Evolutionary conservation across 306 rosid species (phyloP).

Genomic region (Casuarina glauca): DNA sequence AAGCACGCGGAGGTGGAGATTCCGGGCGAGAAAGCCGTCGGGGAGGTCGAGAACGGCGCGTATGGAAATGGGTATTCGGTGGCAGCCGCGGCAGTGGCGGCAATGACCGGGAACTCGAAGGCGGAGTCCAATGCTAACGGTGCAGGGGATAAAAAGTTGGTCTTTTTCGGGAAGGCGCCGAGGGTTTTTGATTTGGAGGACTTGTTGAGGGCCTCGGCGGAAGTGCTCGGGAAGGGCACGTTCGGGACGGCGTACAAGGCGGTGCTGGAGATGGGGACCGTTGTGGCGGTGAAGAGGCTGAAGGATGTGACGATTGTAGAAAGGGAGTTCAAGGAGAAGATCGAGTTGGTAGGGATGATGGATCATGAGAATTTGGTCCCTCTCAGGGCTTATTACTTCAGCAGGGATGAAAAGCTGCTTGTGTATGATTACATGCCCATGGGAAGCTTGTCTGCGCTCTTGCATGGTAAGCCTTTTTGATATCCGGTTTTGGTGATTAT

Average conservation of each 20-base stretch:
- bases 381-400: slow-evolving; percentile 69
- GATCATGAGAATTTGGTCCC: slow-evolving; percentile 63
- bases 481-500: slow-evolving; percentile 9
- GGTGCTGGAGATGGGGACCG: slow-evolving; percentile 55
- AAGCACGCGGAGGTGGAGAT: slow-evolving; percentile 39
- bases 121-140: slow-evolving; percentile 25
- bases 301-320: slow-evolving; percentile 57
- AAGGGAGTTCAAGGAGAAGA: slow-evolving; percentile 61
- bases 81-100: slow-evolving; percentile 21
- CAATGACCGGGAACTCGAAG: slow-evolving; percentile 32
- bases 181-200: slow-evolving; percentile 66
- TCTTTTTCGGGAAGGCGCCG: slow-evolving; percentile 46
- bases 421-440: slow-evolving; percentile 68
- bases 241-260: slow-evolving; percentile 71
- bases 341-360: slow-evolving; percentile 60
- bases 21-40: slow-evolving; percentile 32
- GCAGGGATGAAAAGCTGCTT: slow-evolving; percentile 68
- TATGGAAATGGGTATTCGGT: slow-evolving; percentile 36
- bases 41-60: slow-evolving; percentile 39
- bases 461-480: slow-evolving; percentile 52
- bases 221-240: slow-evolving; percentile 72
- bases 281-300: slow-evolving; percentile 65
- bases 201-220: slow-evolving; percentile 74
- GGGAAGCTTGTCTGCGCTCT: slow-evolving; percentile 75
- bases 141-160: slow-evolving; percentile 43